Evolutionary conservation across 495 filamentous ascomycete genomes (phyloP), one percentile per base, ranked within the genome.

Genomic region (Penicillium daleae): DNA sequence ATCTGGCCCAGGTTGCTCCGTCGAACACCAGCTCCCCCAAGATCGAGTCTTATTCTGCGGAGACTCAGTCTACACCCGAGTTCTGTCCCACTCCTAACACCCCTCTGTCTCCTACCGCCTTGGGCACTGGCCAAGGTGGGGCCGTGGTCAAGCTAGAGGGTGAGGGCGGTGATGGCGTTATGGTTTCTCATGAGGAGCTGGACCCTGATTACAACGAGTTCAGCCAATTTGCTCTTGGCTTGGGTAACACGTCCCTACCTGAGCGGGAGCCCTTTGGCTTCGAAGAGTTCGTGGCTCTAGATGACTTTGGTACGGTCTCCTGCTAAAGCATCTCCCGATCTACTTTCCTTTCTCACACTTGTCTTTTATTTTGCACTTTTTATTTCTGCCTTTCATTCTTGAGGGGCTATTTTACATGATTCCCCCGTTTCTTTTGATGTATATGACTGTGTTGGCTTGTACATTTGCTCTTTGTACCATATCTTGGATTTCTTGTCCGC

Each of bases 51-150:
- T 40, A 71, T 6, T 69, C 71, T 2, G 65, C 71, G 1, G 76
- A 74, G 58, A 71, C 75, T 6, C 62, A 76, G 13, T 73, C 76
- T 21, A 77, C 73, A 1, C 74, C 76, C 0, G 74, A 78, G 7
- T 72, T 75, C 48, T 78, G 76, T 50, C 73, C 74, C 0, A 75
- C 77, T 0, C 77, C 77, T 15, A 73, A 71, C 35, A 78, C 76
- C 2, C 76, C 77, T 0, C 62, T 68, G 26, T 78, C 74, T 13
- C 76, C 75, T 10, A 72, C 68, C 5, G 70, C 71, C 1, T 46
- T 61, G 37, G 49, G 40, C 6, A 57, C 64, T 8, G 39, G 39
- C 2, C 59, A 64, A 33, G 19, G 59, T 39, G 53, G 46, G 13
- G 35, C 49, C 9, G 42, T 57, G 12, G 40, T 50, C 26, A 67